Evolutionary conservation across 495 filamentous ascomycete genomes (phyloP).

Genomic region (Talaromyces proteolyticus): DNA sequence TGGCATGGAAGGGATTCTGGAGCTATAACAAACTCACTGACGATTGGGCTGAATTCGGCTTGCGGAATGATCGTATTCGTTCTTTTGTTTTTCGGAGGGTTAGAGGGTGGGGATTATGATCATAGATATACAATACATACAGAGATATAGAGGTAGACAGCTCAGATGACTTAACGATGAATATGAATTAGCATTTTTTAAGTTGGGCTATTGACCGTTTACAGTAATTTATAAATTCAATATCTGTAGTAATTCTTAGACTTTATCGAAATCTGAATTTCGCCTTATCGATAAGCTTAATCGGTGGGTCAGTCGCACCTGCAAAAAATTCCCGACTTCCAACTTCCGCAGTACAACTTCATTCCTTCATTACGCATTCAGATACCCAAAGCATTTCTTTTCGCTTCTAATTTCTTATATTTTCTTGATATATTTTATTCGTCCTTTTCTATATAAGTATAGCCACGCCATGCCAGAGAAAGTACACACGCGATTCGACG

Average conservation of each 20-base stretch:
- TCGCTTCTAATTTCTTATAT: background rate
- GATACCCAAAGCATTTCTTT: background rate
- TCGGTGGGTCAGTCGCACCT: background rate
- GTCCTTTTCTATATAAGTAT: background rate
- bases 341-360: background rate
- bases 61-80: slow-evolving; percentile 79
- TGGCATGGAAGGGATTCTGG: slow-evolving; percentile 88
- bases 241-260: too few relatives aligned
- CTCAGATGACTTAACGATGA: too few relatives aligned
- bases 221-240: background rate
- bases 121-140: slow-evolving; percentile 7
- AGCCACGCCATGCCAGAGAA: slow-evolving; percentile 43
- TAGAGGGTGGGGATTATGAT: slow-evolving; percentile 35
- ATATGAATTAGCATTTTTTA: too few relatives aligned
- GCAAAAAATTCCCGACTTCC: too few relatives aligned
- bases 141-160: background rate
- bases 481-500: slow-evolving; percentile 33
- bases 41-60: slow-evolving; percentile 80
- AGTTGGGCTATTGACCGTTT: background rate
- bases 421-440: background rate
- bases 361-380: background rate
- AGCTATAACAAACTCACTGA: slow-evolving; percentile 85
- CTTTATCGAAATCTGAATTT: background rate
- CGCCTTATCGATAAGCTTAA: background rate
- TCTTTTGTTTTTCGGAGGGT: slow-evolving; percentile 89